Evolutionary conservation across 1,139 yeast species (phyloP), one percentile per base, ranked within the genome.

Genomic region (Meyerozyma carpophila): DNA sequence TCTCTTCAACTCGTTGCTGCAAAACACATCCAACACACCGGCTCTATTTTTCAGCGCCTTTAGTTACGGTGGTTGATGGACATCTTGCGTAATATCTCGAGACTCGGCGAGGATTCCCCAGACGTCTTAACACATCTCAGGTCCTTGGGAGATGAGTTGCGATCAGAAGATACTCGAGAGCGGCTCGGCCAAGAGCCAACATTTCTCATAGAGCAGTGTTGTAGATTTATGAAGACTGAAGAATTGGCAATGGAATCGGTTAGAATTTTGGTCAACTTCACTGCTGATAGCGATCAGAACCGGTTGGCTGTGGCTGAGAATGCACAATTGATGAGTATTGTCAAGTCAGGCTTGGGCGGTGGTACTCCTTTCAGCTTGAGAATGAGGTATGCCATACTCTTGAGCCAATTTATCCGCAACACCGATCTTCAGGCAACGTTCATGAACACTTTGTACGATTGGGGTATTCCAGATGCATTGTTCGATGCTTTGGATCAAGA

Each of bases 231-330:
- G 16, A 31, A 31, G 5, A n/a, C 8, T 13, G 34, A 31, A 3
- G 41, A 41, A 7, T 41, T 42, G 13, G 40, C 37, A 4, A 21
- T 52, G 13, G 64, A 62, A 24, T 47, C 52, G 3, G 51, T 65
- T 10, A 48, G 73, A 39, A 68, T 62, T 1, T 49, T 68, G 9
- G 56, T 72, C 45, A 72, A 72, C 44, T 54, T 63, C 42, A 52
- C 64, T 37, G 77, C 77, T 5, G 67, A 65, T 49, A 67, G 59
- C 47, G 73, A 67, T 43, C 44, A 43, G 8, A 72, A 71, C 52
- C 45, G 77, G 32, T 9, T 21, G 37, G 26, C 16, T 18, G 37
- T 21, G 7, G 9, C 21, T 9, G 25, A 11, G 10, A 9, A 34
- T 11, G n/a, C 2, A 6, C 11, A 16, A 9, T 34, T 34, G 37